Conservation (phyloP, 163 green algal species). For the Scenedesmus sp. region DNA sequence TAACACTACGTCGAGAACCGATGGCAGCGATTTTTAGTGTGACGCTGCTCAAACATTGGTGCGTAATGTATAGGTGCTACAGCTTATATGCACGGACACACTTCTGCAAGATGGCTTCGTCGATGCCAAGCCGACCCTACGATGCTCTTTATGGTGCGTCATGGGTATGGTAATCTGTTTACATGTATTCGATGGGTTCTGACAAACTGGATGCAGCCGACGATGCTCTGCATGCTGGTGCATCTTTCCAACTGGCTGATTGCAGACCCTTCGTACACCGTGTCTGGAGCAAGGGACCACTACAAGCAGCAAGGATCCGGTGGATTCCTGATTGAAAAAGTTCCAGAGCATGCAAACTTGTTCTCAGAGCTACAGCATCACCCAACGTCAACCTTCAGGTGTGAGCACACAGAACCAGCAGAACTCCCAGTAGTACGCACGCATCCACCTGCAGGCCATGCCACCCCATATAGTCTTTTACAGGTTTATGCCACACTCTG, state of each 20-base stretch:
- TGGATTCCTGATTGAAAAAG: conserved; percentile 71
- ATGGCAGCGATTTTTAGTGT: too few species aligned
- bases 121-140: conserved; percentile 59
- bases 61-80: not conserved
- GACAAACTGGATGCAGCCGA: not conserved
- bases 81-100: not conserved
- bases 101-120: conserved; percentile 25
- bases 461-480: too few species aligned
- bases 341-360: conserved; percentile 78
- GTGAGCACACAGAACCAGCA: not conserved
- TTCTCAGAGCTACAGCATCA: conserved; percentile 80
- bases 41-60: too few species aligned
- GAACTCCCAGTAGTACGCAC: not conserved
- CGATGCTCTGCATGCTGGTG: not conserved
- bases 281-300: conserved; percentile 78
- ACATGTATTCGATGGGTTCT: too few species aligned
- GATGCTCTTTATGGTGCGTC: conserved; percentile 71
- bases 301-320: conserved; percentile 75
- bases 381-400: conserved; percentile 67
- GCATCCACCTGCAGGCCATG: not conserved
- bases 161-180: too few species aligned
- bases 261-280: conserved; percentile 79
- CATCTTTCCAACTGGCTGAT: not conserved
- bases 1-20: too few species aligned
- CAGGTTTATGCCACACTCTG: not conserved